These are phyloP conservation scores for Sclerotinia trifoliorum DNA, from an alignment of 2,329 filamentous ascomycete genomes.

Conservation along the genomic window DNA sequence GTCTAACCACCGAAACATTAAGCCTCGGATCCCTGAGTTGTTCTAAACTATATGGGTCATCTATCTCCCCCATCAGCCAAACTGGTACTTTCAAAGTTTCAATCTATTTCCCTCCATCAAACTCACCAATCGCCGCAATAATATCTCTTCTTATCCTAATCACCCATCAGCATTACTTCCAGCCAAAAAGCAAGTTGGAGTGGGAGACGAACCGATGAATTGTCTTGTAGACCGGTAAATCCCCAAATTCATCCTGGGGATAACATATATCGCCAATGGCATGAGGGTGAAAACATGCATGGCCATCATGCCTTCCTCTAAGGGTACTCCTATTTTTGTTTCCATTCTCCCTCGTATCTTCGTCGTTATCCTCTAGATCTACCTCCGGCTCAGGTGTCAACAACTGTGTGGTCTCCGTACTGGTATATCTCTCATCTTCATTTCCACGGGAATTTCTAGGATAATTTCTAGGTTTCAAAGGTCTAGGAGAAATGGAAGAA, in stretches of 20 bases:
- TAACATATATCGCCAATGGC: constrained; percentile 29
- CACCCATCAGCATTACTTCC: neutral
- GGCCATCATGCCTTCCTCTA: constrained; percentile 16
- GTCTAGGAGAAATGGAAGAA: neutral
- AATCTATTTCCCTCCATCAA: constrained; percentile 30
- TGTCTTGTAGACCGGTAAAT: constrained; percentile 72
- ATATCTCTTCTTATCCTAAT: constrained; percentile 59
- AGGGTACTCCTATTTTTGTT: neutral
- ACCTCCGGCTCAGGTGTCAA: constrained; percentile 30
- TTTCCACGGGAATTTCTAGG: constrained; percentile 1
- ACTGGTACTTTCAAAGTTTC: neutral
- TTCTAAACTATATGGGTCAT: constrained; percentile 67
- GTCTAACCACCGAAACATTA: constrained; percentile 71
- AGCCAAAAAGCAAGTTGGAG: neutral
- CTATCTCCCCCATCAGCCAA: constrained; percentile 39
- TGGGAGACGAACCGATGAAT: constrained; percentile 58
- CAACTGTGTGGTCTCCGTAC: constrained; percentile 22
- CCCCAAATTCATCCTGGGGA: constrained; percentile 33
- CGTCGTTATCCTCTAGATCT: constrained; percentile 18
- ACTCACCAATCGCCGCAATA: constrained; percentile 60
- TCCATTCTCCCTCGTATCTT: neutral
- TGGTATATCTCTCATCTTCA: constrained; percentile 12
- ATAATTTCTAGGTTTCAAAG: neutral
- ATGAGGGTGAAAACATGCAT: constrained; percentile 37
- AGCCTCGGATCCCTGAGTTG: constrained; percentile 79